Base-by-base conservation (phyloP, 176 grass and related monocot species). In the Oryza nivara region DNA sequence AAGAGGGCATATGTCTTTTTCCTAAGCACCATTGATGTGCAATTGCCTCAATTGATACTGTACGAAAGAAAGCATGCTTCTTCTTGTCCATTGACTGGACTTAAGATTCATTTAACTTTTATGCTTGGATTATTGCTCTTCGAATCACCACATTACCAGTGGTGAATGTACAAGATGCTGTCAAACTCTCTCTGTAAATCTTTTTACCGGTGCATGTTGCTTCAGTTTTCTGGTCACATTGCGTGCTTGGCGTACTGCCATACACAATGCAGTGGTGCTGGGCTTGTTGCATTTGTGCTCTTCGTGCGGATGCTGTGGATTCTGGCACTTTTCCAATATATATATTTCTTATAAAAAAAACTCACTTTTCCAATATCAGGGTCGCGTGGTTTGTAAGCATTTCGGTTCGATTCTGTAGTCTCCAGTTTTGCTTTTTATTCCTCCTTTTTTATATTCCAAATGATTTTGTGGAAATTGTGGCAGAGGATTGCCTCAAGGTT, bases 341-440 rank as follows among this genome's bases (percentile, higher is more conserved):
- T 41, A 1, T 41, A 8, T 41, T 41, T 41, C 8, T 41, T 7
- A 41, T 8, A 8, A 41, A 41, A 41, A 41, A 41, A 41, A 41
- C 6, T 41, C n/a, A 14, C 47, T 54, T 82, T 75, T 73, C 30
- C 67, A 63, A 22, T 7, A 4, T 9, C n/a, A 47, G 61, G 46
- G 34, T 65, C 86, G 79, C 88, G 83, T 90, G 35, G 79, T 38
- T 48, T 90, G 23, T 82, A 90, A 86, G 83, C 88, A 20, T 58
- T 80, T 75, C 11, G 26, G 11, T 20, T 49, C 40, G 82, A 76
- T 76, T 85, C 69, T 84, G 75, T 23, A 63, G 4, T 66, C 19
- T 46, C 60, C 67, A 25, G 14, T 76, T 66, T 35, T 82, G 19
- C 35, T 72, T 83, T 69, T 38, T 41, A 5, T 2, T 35, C 2